Evolutionary conservation across 2,329 filamentous ascomycete genomes (phyloP), one percentile per base, ranked within the genome.

Genomic region (Alternaria sp.): DNA sequence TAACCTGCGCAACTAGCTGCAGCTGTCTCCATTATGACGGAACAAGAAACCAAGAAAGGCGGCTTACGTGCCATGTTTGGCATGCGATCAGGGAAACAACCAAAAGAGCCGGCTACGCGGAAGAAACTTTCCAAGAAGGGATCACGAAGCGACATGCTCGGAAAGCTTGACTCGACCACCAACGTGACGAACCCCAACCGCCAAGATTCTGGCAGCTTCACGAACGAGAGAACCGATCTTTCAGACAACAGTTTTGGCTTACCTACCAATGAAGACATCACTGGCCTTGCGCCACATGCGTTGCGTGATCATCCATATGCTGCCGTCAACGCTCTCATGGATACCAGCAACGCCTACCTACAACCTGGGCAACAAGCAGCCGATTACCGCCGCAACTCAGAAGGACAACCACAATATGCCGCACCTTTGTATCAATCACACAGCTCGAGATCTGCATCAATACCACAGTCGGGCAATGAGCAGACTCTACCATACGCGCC

Each of bases 201-300:
- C 43, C 71, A 73, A 63, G 69, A 73, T 46, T 74, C 70, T 12
- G 69, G 71, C 7, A 74, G 69, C 60, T 74, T 72, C 30, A 70
- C 64, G 10, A 66, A 64, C 32, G 64, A 67, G 50, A 70, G 64
- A 36, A 69, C 62, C 50, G 63, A 68, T 21, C 45, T 54, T 5
- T 59, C 55, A n/a, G 62, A 47, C 36, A 57, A 54, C 43, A 62
- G 52, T 12, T 54, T 54, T 19, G 46, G 58, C 10, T 59, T 62
- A 44, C 69, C 65, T 25, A 54, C 61, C 15, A 71, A 69, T 21
- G 61, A 68, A 11, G 62, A 69, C 47, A 43, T 51, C 17, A 57
- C 62, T 26, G 57, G 59, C 3, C 45, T 65, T 46, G 13, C 64
- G 12, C 54, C 62, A n/a, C 54, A 55, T 17, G 36, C 47, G 9